phyloP scores from a whole-genome alignment of 257 asterid species.

The Salvia miltiorrhiza region DNA sequence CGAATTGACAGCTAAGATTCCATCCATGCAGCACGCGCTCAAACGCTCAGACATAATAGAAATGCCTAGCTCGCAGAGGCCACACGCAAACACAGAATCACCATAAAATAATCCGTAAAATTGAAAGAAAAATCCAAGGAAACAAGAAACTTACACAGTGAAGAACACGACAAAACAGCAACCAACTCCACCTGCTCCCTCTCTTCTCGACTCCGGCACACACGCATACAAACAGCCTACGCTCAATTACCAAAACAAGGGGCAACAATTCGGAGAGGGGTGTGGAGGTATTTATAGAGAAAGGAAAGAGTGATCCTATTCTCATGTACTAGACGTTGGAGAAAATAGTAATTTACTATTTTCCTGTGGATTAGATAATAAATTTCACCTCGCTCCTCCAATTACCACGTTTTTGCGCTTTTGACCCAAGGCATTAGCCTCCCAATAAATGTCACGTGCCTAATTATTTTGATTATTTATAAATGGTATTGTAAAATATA shows the following conservation, averaged over 20 bases:
- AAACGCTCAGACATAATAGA: neutral
- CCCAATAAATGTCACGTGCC: neutral
- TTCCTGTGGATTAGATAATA: neutral
- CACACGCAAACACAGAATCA: neutral
- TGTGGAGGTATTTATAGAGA: conserved; percentile 52
- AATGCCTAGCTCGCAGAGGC: neutral
- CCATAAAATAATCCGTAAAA: neutral
- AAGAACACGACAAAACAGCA: conserved; percentile 28
- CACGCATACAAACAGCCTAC: neutral
- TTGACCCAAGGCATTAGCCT: neutral
- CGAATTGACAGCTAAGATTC: neutral
- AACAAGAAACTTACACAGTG: conserved; percentile 34
- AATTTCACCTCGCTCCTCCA: conserved; percentile 20
- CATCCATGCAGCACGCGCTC: conserved; percentile 14
- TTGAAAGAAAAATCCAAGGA: neutral
- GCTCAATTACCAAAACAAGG: conserved; percentile 17
- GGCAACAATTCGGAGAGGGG: conserved; percentile 15
- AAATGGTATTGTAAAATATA: too few relatives aligned
- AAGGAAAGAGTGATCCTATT: conserved; percentile 49
- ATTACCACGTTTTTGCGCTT: neutral
- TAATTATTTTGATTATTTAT: neutral
- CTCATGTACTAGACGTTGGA: conserved; percentile 32
- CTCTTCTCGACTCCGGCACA: conserved; percentile 16
- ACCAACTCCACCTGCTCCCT: conserved; percentile 27
- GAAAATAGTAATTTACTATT: neutral